Evolutionary conservation across 1,284 basidiomycete species (phyloP).

Genomic region (Neolentinus lepideus): DNA sequence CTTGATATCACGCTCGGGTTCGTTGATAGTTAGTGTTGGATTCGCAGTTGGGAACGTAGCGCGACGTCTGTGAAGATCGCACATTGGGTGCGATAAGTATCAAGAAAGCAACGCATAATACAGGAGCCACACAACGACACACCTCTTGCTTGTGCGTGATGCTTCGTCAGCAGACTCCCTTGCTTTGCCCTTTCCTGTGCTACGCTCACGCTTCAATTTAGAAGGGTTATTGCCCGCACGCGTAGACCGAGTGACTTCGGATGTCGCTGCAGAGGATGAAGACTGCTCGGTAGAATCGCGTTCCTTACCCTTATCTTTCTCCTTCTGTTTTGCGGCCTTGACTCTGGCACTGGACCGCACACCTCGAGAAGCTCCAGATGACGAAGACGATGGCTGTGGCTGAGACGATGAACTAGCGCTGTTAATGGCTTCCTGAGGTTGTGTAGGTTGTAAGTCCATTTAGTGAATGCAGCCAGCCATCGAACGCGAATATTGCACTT

Average conservation of each 20-base stretch:
- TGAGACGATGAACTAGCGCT: slow-evolving; percentile 38
- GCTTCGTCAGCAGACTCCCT: slow-evolving; percentile 50
- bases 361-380: slow-evolving; percentile 32
- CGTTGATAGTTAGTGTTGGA: slow-evolving; percentile 62
- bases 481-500: slow-evolving; percentile 35
- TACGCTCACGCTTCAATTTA: slow-evolving; percentile 48
- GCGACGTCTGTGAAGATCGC: slow-evolving; percentile 27
- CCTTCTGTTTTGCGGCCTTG: slow-evolving; percentile 66
- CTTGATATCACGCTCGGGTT: slow-evolving; percentile 63
- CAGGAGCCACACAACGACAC: slow-evolving; percentile 21
- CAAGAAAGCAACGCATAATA: slow-evolving; percentile 6
- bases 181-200: slow-evolving; percentile 51
- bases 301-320: slow-evolving; percentile 38
- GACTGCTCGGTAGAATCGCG: slow-evolving; percentile 28
- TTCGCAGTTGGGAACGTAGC: slow-evolving; percentile 34
- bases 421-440: slow-evolving; percentile 62
- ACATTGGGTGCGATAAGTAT: slow-evolving; percentile 8
- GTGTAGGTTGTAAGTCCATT: slow-evolving; percentile 74
- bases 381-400: slow-evolving; percentile 19
- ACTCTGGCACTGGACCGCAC: slow-evolving; percentile 70
- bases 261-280: slow-evolving; percentile 23
- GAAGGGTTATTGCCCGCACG: slow-evolving; percentile 30
- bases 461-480: slow-evolving; percentile 79
- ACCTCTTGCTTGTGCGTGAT: slow-evolving; percentile 53
- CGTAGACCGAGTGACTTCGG: slow-evolving; percentile 29